These are phyloP conservation scores for Penicillium riverlandense DNA, from an alignment of 495 filamentous ascomycete genomes.

Conservation along the genomic window DNA sequence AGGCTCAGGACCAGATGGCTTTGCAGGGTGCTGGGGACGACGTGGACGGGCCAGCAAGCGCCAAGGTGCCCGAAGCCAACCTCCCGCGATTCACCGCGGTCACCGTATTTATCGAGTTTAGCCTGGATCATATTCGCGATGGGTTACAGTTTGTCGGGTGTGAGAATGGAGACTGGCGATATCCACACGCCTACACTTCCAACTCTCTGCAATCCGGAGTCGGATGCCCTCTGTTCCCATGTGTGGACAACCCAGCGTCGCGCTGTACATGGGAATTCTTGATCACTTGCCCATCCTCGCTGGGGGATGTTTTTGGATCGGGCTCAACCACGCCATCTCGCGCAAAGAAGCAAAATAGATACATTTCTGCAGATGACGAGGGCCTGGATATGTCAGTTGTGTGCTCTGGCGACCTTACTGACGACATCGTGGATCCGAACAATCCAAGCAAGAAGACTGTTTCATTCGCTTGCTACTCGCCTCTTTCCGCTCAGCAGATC, in stretches of 20 bases:
- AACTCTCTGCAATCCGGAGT: conserved; percentile 70
- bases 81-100: conserved; percentile 51
- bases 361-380: conserved; percentile 67
- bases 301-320: conserved; percentile 71
- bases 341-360: conserved; percentile 12
- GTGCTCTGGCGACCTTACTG: conserved; percentile 78
- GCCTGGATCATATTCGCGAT: conserved; percentile 64
- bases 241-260: conserved; percentile 72
- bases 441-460: conserved; percentile 76
- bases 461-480: conserved; percentile 63
- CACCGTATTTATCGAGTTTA: conserved; percentile 63
- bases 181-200: conserved; percentile 86
- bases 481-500: conserved; percentile 77
- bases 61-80: conserved; percentile 28
- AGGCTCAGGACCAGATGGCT: conserved; percentile 43
- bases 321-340: conserved; percentile 9
- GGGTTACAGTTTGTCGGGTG: conserved; percentile 87
- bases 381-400: conserved; percentile 80
- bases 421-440: conserved; percentile 68
- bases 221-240: conserved; percentile 83
- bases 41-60: conserved; percentile 27
- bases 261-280: conserved; percentile 83
- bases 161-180: conserved; percentile 66
- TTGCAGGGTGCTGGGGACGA: conserved; percentile 30
- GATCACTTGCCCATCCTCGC: conserved; percentile 73